Base-by-base conservation (phyloP, 108 stramenopile species). In the Thalassiosira profunda region DNA sequence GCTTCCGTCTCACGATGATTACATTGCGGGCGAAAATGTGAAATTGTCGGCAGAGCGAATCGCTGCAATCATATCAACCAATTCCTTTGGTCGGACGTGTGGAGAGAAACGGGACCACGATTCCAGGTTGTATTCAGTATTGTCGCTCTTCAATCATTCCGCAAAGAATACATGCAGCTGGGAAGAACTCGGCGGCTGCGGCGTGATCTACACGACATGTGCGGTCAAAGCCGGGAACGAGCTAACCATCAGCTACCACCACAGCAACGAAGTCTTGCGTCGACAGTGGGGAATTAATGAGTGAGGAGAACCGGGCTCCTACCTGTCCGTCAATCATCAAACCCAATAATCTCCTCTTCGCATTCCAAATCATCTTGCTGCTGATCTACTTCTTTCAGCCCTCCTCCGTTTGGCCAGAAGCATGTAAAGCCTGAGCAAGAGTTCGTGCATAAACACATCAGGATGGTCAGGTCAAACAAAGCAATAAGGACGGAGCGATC, bases 391-490 rank as follows among this genome's bases (percentile, higher is more conserved):
- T 79, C 78, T 47, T 74, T 68, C 67, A 79, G 47, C 17, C 78
- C 78, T 30, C 78, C 78, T 34, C 78, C 78, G 8, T 79, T 41
- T 6, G 78, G 78, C 78, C 78, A 79, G 38, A 74, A 74, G 26
- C 78, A 79, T 4, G 53, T 67, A 60, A 69, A 79, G 3, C 78
- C 78, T 54, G 53, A 26, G 46, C 1, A 33, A 43, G 0, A 20
- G 4, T 38, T 17, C 37, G 28, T 24, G 30, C 20, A 23, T 9
- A 51, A 23, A 34, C 29, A 51, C 31, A 41, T 17, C n/a, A 8
- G 5, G 33, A 38, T 8, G 30, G 43, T 29, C 17, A 31, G 44
- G 28, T 41, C 2, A 3, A 15, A 2, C 2, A 12, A 58, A 38
- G 11, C 24, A 3, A 41, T 7, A 58, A 3, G 24, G 36, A 36